phyloP scores from a whole-genome alignment of 1,284 basidiomycete species.

The Boletus hoseneyae region DNA sequence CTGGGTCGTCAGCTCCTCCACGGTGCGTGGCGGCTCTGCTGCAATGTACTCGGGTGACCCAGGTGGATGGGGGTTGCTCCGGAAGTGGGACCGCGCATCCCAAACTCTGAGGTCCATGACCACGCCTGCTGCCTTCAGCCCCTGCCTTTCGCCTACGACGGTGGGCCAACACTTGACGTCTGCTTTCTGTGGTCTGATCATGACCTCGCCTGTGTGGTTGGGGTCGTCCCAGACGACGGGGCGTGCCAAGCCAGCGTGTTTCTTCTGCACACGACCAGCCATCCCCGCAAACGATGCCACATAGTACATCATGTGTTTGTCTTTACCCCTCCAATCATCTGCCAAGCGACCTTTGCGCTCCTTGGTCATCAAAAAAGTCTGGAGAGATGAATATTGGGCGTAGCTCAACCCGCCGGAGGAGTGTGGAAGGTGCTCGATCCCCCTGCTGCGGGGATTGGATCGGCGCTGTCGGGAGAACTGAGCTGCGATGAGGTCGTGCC shows the following conservation, averaged over 20 bases:
- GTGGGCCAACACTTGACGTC: slow-evolving; percentile 30
- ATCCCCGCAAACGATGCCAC: slow-evolving; percentile 34
- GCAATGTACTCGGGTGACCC: slow-evolving; percentile 39
- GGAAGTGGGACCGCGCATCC: slow-evolving; percentile 23
- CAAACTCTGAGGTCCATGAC: slow-evolving; percentile 29
- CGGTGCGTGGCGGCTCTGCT: slow-evolving; percentile 28
- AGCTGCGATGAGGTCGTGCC: slow-evolving; percentile 36
- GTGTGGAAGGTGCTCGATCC: slow-evolving; percentile 65
- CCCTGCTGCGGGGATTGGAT: slow-evolving; percentile 31
- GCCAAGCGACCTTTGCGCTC: slow-evolving; percentile 60
- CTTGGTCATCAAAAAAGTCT: slow-evolving; percentile 48
- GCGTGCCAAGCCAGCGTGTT: slow-evolving; percentile 15
- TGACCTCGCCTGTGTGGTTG: slow-evolving; percentile 26
- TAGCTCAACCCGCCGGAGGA: slow-evolving; percentile 61
- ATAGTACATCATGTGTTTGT: slow-evolving; percentile 16
- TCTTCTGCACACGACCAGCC: slow-evolving; percentile 27
- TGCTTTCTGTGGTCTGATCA: slow-evolving; percentile 28
- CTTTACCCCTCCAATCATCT: slow-evolving; percentile 22
- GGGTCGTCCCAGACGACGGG: slow-evolving; percentile 32
- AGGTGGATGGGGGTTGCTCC: slow-evolving; percentile 33
- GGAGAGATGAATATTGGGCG: slow-evolving; percentile 47
- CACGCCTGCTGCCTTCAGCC: slow-evolving; percentile 37
- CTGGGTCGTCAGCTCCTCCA: slow-evolving; percentile 23
- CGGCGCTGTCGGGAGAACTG: slow-evolving; percentile 35
- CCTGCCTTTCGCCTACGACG: slow-evolving; percentile 39